Base-by-base conservation (phyloP, 139 green algal genomes). In the Micromonas commoda region DNA sequence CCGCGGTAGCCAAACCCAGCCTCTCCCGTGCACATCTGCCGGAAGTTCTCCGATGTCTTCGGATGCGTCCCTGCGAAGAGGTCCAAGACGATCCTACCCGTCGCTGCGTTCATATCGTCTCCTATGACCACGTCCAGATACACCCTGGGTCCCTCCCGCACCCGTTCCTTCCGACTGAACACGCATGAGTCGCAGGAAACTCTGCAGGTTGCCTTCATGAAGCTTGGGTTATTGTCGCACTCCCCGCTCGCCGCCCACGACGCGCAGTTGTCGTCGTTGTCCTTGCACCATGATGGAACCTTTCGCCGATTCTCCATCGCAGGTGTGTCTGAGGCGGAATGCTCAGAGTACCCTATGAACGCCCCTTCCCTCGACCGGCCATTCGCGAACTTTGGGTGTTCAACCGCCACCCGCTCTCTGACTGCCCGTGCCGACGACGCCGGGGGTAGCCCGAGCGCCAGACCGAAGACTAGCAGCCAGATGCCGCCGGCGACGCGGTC, bases 331-430 rank as follows among this genome's bases (percentile, higher is more conserved):
- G n/a, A n/a, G n/a, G n/a, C n/a, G n/a, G n/a, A n/a, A n/a, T n/a
- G n/a, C 28, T 65, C 54, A 24, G 54, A 65, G 54, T 65, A 65
- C 54, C 54, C 54, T 24, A 65, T 65, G 54, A 65, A 65, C n/a
- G 54, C 54, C 4, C 2, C 2, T 24, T 65, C 28, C 54, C 54
- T n/a, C n/a, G n/a, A n/a, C n/a, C n/a, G n/a, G n/a, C n/a, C n/a
- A n/a, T n/a, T n/a, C n/a, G n/a, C n/a, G n/a, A n/a, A n/a, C n/a
- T n/a, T n/a, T n/a, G n/a, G n/a, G n/a, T n/a, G n/a, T n/a, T n/a
- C n/a, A n/a, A n/a, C n/a, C n/a, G n/a, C n/a, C n/a, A n/a, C n/a
- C n/a, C n/a, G n/a, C n/a, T n/a, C n/a, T n/a, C n/a, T n/a, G n/a
- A n/a, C n/a, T n/a, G n/a, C n/a, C n/a, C n/a, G n/a, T n/a, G n/a